Evolutionary conservation across 2,329 filamentous ascomycete species (phyloP).

Genomic region (Phialophora tarda): DNA sequence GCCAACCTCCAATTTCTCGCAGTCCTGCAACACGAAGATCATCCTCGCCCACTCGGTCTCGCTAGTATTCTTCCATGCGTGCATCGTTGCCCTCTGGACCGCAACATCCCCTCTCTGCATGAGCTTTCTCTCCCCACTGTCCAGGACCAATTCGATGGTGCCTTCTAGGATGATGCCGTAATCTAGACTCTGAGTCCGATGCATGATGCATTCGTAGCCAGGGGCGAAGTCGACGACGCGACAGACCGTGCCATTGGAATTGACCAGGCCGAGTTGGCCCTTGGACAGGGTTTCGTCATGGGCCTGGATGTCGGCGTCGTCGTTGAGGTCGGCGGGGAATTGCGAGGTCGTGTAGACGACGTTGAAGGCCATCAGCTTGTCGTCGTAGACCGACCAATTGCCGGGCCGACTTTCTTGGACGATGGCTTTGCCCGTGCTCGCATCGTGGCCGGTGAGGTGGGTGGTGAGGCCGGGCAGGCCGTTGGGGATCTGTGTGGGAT

Average conservation of each 20-base stretch:
- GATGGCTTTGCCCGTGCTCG: slow-evolving; percentile 45
- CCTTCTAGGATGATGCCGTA: slow-evolving; percentile 63
- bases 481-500: slow-evolving; percentile 30
- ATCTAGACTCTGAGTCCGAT: slow-evolving; percentile 61
- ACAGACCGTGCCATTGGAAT: slow-evolving; percentile 38
- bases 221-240: slow-evolving; percentile 53
- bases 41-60: slow-evolving; percentile 39
- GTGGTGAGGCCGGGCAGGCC: slow-evolving; percentile 33
- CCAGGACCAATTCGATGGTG: slow-evolving; percentile 58
- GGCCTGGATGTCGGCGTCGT: slow-evolving; percentile 45
- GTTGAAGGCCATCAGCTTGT: slow-evolving; percentile 47
- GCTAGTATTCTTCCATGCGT: slow-evolving; percentile 49
- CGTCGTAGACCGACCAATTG: slow-evolving; percentile 42
- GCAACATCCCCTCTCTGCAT: slow-evolving; percentile 61
- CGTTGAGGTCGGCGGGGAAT: slow-evolving; percentile 46
- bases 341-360: slow-evolving; percentile 50
- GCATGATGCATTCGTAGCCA: slow-evolving; percentile 53
- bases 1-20: slow-evolving; percentile 36
- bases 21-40: slow-evolving; percentile 40
- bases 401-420: slow-evolving; percentile 44
- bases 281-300: slow-evolving; percentile 43
- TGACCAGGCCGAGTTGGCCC: slow-evolving; percentile 47
- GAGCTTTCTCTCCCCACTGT: slow-evolving; percentile 56
- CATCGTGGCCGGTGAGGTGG: slow-evolving; percentile 48
- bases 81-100: slow-evolving; percentile 57